A percentile compares a stretch with the other conserved stretches of the same genome.
Evolutionary conservation across 805 yeast species (phyloP).

Genomic region (Pichia paraexigua): DNA sequence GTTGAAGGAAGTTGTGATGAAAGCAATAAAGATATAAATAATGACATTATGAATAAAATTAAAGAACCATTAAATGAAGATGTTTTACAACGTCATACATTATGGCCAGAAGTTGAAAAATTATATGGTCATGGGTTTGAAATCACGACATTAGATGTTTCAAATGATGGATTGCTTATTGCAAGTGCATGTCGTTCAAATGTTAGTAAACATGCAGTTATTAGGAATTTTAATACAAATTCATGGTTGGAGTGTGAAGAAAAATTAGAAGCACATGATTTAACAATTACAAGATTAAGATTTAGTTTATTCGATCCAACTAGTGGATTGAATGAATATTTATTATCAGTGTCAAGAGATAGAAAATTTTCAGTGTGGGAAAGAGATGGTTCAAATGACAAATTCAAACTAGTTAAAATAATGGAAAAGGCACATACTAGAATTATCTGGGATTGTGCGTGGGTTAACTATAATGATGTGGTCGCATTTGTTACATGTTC

Average conservation of each 20-base stretch:
- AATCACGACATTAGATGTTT: constrained; percentile 66
- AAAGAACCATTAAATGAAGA: constrained; percentile 77
- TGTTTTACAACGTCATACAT: constrained; percentile 79
- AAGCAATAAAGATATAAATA: constrained; percentile 32
- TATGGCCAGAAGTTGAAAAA: constrained; percentile 94
- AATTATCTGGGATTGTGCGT: constrained; percentile 92
- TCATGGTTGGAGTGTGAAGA: constrained; percentile 55
- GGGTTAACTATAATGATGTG: constrained; percentile 53
- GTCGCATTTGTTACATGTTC: constrained; percentile 71
- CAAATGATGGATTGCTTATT: constrained; percentile 52
- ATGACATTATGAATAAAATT: constrained; percentile 38
- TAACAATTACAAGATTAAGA: constrained; percentile 77
- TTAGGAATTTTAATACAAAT: constrained; percentile 60
- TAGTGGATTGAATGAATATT: constrained; percentile 35
- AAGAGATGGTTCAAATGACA: constrained; percentile 22
- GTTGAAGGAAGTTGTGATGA: constrained; percentile 21
- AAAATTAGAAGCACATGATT: constrained; percentile 61
- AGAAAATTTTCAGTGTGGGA: constrained; percentile 76
- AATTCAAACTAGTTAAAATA: constrained; percentile 20
- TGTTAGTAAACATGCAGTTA: constrained; percentile 73
- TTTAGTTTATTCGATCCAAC: constrained; percentile 59
- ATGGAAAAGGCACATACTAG: constrained; percentile 76
- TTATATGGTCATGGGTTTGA: constrained; percentile 98
- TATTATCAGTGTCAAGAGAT: constrained; percentile 73
- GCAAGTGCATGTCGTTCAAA: constrained; percentile 94